Evolutionary conservation across 768 basidiomycete species (phyloP), one percentile per base, ranked within the genome.

Genomic region (Cyathus striatus): DNA sequence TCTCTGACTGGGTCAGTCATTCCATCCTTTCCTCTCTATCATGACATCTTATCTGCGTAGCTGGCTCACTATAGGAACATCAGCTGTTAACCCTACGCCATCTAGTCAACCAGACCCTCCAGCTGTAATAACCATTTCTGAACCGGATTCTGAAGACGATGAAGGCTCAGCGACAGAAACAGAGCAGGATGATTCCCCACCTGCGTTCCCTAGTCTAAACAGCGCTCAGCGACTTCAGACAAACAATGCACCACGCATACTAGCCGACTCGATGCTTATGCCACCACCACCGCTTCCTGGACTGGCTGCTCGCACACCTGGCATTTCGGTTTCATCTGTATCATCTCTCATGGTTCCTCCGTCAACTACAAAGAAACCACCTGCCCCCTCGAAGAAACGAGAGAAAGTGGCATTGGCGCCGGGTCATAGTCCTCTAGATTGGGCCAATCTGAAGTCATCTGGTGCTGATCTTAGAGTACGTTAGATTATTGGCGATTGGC

Each of bases 381-480:
- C 63, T 13, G 77, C 75, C 45, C 67, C 73, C 10, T 56, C 65
- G 5, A 85, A 81, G 54, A 80, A 72, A 52, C 68, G 81, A 17
- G 76, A 72, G 23, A 97, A 94, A 65, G 92, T 96, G 1, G 89
- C 83, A 4, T 75, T 99, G 3, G 83, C 88, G 9, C 94, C 95
- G 1, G 96, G 96, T 5, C 86, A 86, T 61, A 87, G 90, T 48
- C 81, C 92, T 7, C 62, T 99, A 22, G 96, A 99, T 63, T 99
- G 95, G 95, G 93, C 91, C 1, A 80, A 75, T 36, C 64, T 96
- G 45, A 93, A 94, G 61, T 66, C 79, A 3, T 90, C 85, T 4
- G 93, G 93, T 1, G 56, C 66, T 42, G 83, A 96, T 70, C 62
- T 97, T 5, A 67, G 89, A 41, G 91, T 93, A 52, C 44, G 77